Conservation (phyloP, 768 basidiomycete genomes). For the Boletus subcaerulescens region DNA sequence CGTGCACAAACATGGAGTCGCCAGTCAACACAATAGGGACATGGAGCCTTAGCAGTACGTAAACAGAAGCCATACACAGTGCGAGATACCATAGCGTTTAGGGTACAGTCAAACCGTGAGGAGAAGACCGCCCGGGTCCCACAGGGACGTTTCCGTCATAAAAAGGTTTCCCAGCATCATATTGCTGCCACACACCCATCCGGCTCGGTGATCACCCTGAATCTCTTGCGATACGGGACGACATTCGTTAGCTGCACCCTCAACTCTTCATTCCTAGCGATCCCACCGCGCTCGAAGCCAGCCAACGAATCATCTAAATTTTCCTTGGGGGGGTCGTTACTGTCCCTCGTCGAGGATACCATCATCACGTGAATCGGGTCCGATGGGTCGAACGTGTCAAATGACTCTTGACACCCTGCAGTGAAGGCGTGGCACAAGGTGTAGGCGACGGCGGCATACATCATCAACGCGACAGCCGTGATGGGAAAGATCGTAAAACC, state of each 20-base stretch:
- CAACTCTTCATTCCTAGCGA: neutral
- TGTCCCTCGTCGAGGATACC: neutral
- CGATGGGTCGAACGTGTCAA: conserved; percentile 6
- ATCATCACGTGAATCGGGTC: conserved; percentile 5
- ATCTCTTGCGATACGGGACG: neutral
- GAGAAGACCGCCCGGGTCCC: too few relatives aligned
- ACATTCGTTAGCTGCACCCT: neutral
- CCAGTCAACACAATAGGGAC: too few relatives aligned
- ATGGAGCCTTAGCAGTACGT: too few relatives aligned
- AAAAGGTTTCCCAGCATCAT: too few relatives aligned
- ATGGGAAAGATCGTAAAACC: conserved; percentile 3
- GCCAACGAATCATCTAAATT: neutral
- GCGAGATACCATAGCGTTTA: too few relatives aligned
- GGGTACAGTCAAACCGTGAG: too few relatives aligned
- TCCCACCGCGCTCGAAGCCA: neutral
- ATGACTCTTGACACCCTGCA: neutral
- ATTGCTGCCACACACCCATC: too few relatives aligned
- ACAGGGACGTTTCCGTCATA: too few relatives aligned
- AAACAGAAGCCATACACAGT: too few relatives aligned
- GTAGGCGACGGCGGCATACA: conserved; percentile 5
- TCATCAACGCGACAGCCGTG: conserved; percentile 1
- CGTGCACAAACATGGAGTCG: too few relatives aligned
- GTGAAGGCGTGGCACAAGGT: neutral
- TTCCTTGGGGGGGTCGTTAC: neutral
- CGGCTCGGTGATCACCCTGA: neutral